These are phyloP conservation scores for Xylaria flabelliformis DNA, from an alignment of 495 filamentous ascomycete genomes.

Conservation along the genomic window DNA sequence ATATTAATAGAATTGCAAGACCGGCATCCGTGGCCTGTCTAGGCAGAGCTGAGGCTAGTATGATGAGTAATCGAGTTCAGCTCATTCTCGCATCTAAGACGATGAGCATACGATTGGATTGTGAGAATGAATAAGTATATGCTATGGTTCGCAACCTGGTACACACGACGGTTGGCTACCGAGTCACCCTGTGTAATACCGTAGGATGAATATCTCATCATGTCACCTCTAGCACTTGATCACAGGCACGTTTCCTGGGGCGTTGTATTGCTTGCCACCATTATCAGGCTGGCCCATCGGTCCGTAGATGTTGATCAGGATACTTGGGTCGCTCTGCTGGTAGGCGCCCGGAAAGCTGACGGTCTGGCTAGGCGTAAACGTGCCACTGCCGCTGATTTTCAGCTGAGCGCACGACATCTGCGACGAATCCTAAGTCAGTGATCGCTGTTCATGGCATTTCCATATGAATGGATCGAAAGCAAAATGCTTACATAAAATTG, in stretches of 20 bases:
- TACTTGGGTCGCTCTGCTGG: conserved; percentile 57
- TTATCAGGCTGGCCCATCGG: conserved; percentile 53
- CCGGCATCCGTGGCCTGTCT: neutral
- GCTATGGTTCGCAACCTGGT: neutral
- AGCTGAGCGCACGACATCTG: conserved; percentile 60
- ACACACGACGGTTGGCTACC: neutral
- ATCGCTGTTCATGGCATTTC: neutral
- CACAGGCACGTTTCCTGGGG: conserved; percentile 52
- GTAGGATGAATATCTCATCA: neutral
- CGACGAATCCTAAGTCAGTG: conserved; percentile 24
- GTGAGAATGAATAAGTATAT: neutral
- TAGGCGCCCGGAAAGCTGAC: conserved; percentile 64
- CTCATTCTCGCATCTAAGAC: neutral
- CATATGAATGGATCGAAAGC: conserved; percentile 20
- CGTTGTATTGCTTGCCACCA: conserved; percentile 50
- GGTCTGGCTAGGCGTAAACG: conserved; percentile 50
- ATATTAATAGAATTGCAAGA: neutral
- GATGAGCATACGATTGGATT: neutral
- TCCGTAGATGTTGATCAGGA: conserved; percentile 62
- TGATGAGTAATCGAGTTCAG: neutral
- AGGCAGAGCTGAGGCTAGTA: conserved; percentile 12
- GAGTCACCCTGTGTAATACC: conserved; percentile 1
- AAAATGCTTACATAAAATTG: conserved; percentile 54
- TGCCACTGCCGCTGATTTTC: conserved; percentile 56
- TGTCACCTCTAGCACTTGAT: conserved; percentile 45